These are phyloP conservation scores for Cymbopogon flexuosus DNA, from an alignment of 202 grass and related monocot species.

Conservation along the genomic window DNA sequence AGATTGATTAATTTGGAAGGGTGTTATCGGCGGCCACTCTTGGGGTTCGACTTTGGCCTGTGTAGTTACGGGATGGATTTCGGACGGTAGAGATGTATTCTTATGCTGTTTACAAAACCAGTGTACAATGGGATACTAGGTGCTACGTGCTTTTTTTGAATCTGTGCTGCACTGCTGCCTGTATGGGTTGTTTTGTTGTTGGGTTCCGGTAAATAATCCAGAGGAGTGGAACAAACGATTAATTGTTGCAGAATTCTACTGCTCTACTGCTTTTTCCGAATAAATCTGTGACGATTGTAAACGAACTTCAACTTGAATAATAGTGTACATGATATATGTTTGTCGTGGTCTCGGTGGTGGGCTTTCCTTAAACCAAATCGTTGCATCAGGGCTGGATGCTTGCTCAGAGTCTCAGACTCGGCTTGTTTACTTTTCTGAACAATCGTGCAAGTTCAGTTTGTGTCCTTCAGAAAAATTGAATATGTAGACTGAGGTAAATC, in stretches of 20 bases:
- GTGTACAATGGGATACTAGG: slow-evolving; percentile 23
- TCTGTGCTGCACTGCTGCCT: neutral
- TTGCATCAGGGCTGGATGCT: too few relatives aligned
- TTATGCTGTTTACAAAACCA: slow-evolving; percentile 12
- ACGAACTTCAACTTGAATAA: neutral
- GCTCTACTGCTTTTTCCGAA: neutral
- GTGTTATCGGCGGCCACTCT: neutral
- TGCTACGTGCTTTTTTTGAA: neutral
- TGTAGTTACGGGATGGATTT: slow-evolving; percentile 18
- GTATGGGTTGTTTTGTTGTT: slow-evolving; percentile 16
- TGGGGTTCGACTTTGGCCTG: neutral
- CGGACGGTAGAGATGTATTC: neutral
- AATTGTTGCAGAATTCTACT: slow-evolving; percentile 19
- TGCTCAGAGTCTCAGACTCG: too few relatives aligned
- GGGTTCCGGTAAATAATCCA: slow-evolving; percentile 34
- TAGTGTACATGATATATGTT: neutral
- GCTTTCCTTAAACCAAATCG: neutral
- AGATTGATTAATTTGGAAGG: slow-evolving; percentile 63
- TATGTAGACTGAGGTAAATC: too few relatives aligned
- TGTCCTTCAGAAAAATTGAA: too few relatives aligned
- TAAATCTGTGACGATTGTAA: slow-evolving; percentile 4
- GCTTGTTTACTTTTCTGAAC: neutral
- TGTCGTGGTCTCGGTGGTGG: neutral
- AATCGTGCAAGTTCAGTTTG: too few relatives aligned
- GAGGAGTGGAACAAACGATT: neutral